Evolutionary conservation across 1,284 basidiomycete species (phyloP), one percentile per base, ranked within the genome.

Genomic region (Naganishia sp.): DNA sequence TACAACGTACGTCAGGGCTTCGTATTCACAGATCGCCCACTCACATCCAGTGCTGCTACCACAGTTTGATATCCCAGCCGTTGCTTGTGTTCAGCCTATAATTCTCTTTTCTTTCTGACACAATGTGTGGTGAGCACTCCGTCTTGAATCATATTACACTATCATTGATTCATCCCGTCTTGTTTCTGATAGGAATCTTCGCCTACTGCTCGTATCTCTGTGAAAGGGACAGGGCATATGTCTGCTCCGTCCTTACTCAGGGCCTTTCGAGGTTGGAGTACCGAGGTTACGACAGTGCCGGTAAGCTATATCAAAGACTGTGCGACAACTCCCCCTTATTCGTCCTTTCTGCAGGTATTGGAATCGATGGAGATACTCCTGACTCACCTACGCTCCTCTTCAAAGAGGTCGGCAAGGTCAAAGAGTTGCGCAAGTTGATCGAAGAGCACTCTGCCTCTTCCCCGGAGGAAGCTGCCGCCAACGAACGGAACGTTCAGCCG

Each of bases 321-420:
- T 35, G 31, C 6, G 49, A 23, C 18, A 6, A 25, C 23, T 9
- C 25, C 25, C 15, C 45, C 42, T 65, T 6, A 28, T 39, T 18
- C 46, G 11, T 11, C n/a, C 23, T 62, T 25, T 39, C 21, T 39
- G 25, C 69, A 83, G 94, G 94, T 78, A 86, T 99, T 70, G 92
- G 90, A 71, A 87, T 98, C 73, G 96, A 99, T 76, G 95, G 94
- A 43, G 94, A 99, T 84, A 86, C 88, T 72, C 83, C 88, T 6
- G 86, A 86, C 65, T 66, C 72, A 49, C 77, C 79, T 21, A 64
- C 91, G 67, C 74, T 92, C 68, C 92, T 89, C 82, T 99, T 95
- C 88, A 99, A 98, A 84, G 90, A 96, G 81, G 95, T 99, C 63
- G 96, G 96, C 81, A 99, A 99, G 82, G 96, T 99, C 69, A 89